phyloP scores from a whole-genome alignment of 495 filamentous ascomycete species.

The Hypoxylon lienhwacheense region DNA sequence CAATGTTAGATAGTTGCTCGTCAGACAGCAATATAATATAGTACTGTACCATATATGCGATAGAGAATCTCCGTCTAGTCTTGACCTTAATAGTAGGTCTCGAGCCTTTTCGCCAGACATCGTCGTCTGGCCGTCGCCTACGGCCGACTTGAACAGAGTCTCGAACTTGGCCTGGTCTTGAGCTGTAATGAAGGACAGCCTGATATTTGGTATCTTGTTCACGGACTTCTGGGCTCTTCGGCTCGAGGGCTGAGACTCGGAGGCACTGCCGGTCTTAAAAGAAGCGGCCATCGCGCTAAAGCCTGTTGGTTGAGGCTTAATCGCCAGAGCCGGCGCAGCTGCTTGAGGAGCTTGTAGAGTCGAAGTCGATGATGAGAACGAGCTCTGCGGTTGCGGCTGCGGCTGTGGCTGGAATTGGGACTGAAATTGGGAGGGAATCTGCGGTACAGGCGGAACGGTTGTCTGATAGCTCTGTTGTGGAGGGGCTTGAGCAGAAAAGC shows the following conservation, averaged over 20 bases:
- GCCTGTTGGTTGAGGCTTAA: slow-evolving; percentile 70
- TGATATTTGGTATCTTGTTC: slow-evolving; percentile 87
- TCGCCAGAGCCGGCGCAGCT: slow-evolving; percentile 45
- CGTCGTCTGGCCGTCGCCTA: slow-evolving; percentile 77
- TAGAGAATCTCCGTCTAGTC: slow-evolving; percentile 76
- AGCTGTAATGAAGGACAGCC: slow-evolving; percentile 92
- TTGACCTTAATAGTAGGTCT: slow-evolving; percentile 84
- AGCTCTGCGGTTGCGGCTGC: slow-evolving; percentile 51
- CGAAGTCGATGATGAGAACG: slow-evolving; percentile 43
- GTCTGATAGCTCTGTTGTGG: slow-evolving; percentile 52
- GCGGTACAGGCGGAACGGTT: slow-evolving; percentile 57
- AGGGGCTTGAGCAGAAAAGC: slow-evolving; percentile 51
- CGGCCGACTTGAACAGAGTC: slow-evolving; percentile 95
- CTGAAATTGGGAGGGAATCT: slow-evolving; percentile 58
- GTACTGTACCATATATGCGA: slow-evolving; percentile 79
- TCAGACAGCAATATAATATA: not conserved
- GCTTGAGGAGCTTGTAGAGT: slow-evolving; percentile 30
- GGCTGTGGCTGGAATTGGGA: slow-evolving; percentile 47
- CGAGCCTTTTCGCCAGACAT: slow-evolving; percentile 90
- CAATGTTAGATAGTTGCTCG: slow-evolving; percentile 18
- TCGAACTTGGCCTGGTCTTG: slow-evolving; percentile 98
- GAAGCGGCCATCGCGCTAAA: slow-evolving; percentile 85
- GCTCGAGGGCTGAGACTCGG: slow-evolving; percentile 57
- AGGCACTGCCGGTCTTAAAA: slow-evolving; percentile 63
- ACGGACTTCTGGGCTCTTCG: slow-evolving; percentile 46